Percentiles rank a stretch among this genome's conserved stretches.
These are phyloP conservation scores for Colletotrichum musicola DNA, from an alignment of 2,329 filamentous ascomycete genomes.

Conservation along the genomic window DNA sequence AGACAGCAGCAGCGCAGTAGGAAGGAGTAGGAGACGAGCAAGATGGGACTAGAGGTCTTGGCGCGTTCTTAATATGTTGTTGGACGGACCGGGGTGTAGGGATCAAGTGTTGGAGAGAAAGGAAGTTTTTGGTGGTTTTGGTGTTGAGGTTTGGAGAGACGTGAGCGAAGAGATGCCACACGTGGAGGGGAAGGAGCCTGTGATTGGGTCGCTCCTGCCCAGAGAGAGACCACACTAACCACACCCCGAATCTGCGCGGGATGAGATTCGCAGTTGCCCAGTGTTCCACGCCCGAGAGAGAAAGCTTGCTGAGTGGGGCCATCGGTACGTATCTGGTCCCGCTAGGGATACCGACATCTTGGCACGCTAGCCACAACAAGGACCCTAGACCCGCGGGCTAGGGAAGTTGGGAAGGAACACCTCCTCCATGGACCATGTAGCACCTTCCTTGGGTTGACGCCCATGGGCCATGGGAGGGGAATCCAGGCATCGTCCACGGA, in stretches of 20 bases:
- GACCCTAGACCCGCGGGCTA: not conserved
- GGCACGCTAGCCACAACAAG: conserved; percentile 29
- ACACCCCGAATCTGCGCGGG: conserved; percentile 15
- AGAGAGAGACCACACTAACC: no score
- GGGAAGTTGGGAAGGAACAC: no score
- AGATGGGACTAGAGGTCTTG: conserved; percentile 27
- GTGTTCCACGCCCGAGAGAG: conserved; percentile 13
- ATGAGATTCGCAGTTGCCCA: conserved; percentile 7
- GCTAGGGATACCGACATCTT: conserved; percentile 39
- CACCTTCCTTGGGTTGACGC: conserved; percentile 2
- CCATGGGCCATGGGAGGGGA: not conserved
- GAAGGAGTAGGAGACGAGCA: conserved; percentile 11
- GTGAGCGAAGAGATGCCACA: conserved; percentile 29
- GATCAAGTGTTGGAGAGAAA: not conserved
- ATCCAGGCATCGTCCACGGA: conserved; percentile 5
- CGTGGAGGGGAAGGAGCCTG: conserved; percentile 17
- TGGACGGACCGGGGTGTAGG: conserved; percentile 19
- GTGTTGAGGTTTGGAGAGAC: no score
- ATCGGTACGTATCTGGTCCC: conserved; percentile 7
- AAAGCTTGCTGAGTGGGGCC: conserved; percentile 32
- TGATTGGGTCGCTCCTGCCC: conserved; percentile 34
- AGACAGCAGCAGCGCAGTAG: not conserved
- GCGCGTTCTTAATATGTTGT: conserved; percentile 28
- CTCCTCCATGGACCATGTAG: no score
- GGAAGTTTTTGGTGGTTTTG: no score